A percentile compares a stretch with the other conserved stretches of the same genome.
Conservation (phyloP, 345 rosid genomes). For the Salix udensis region DNA sequence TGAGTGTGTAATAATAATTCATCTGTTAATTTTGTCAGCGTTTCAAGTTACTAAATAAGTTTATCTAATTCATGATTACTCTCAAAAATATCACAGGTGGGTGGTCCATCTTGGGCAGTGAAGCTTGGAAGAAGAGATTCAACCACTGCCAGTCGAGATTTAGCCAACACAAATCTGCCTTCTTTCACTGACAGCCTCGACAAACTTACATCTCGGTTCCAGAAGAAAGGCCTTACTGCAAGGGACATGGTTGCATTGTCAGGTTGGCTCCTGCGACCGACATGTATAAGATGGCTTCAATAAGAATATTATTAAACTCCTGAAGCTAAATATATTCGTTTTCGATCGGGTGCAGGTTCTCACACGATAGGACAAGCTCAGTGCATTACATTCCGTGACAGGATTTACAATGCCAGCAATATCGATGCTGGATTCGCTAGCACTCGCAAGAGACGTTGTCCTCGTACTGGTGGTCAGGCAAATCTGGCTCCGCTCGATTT, state of each 20-base stretch:
- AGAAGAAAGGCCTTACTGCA: slow-evolving; percentile 10
- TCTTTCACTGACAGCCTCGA: slow-evolving; percentile 6
- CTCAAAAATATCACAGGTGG: slow-evolving; percentile 9
- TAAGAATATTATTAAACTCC: neutral
- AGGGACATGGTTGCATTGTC: slow-evolving; percentile 27
- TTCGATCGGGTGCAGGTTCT: neutral
- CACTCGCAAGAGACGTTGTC: slow-evolving; percentile 14
- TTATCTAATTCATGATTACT: neutral
- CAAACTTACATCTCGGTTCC: slow-evolving; percentile 1
- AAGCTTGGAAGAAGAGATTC: slow-evolving; percentile 28
- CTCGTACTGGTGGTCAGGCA: neutral
- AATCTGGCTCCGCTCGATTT: slow-evolving; percentile 14
- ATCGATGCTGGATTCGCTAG: slow-evolving; percentile 19
- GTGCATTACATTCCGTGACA: neutral
- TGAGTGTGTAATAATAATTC: neutral
- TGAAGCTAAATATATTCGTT: neutral
- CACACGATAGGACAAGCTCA: slow-evolving; percentile 14
- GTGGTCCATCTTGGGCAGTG: slow-evolving; percentile 23
- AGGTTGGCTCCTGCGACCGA: neutral
- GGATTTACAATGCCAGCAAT: neutral
- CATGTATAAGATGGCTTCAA: too few species aligned
- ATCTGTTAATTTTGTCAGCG: neutral
- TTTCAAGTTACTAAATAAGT: too few species aligned
- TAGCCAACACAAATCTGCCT: slow-evolving; percentile 10
- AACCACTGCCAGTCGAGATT: slow-evolving; percentile 3